Conservation (phyloP, 2,329 filamentous ascomycete genomes). For the Aspergillus sp. region DNA sequence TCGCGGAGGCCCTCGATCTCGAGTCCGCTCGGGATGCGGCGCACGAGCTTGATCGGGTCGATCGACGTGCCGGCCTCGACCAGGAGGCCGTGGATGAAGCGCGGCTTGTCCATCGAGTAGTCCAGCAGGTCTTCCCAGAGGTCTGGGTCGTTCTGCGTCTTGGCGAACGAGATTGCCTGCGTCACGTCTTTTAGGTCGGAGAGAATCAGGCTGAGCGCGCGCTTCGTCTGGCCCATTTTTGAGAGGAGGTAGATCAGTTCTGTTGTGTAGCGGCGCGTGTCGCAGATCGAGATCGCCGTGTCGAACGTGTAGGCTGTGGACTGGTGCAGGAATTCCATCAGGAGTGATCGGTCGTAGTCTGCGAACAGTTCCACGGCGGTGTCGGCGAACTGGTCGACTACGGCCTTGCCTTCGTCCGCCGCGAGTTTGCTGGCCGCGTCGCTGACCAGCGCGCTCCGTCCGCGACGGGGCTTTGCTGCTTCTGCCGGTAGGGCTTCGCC, state of each 20-base stretch:
- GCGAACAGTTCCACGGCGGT: constrained; percentile 80
- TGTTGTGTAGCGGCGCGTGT: constrained; percentile 68
- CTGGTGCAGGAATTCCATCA: constrained; percentile 79
- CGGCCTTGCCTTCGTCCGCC: constrained; percentile 49
- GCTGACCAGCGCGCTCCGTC: constrained; percentile 27
- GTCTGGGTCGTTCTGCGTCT: constrained; percentile 82
- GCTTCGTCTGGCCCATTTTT: constrained; percentile 88
- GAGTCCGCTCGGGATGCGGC: constrained; percentile 82
- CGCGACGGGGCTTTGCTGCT: constrained; percentile 24
- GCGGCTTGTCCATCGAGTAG: constrained; percentile 96
- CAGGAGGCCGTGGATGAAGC: constrained; percentile 82
- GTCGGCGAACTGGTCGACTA: constrained; percentile 82
- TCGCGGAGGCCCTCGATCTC: constrained; percentile 86
- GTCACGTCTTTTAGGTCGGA: constrained; percentile 84
- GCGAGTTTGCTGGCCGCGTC: constrained; percentile 40
- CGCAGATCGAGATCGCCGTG: constrained; percentile 61
- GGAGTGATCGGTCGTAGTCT: constrained; percentile 63
- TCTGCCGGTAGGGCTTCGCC: constrained; percentile 51
- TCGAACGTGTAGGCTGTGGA: constrained; percentile 87
- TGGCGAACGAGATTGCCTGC: constrained; percentile 88
- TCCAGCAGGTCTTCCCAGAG: constrained; percentile 91
- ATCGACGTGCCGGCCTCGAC: constrained; percentile 92
- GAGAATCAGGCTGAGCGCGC: constrained; percentile 85
- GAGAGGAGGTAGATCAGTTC: constrained; percentile 94
- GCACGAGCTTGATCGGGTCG: constrained; percentile 80